These are phyloP conservation scores for Aethionema arabicum DNA, from an alignment of 345 rosid species.

Conservation along the genomic window DNA sequence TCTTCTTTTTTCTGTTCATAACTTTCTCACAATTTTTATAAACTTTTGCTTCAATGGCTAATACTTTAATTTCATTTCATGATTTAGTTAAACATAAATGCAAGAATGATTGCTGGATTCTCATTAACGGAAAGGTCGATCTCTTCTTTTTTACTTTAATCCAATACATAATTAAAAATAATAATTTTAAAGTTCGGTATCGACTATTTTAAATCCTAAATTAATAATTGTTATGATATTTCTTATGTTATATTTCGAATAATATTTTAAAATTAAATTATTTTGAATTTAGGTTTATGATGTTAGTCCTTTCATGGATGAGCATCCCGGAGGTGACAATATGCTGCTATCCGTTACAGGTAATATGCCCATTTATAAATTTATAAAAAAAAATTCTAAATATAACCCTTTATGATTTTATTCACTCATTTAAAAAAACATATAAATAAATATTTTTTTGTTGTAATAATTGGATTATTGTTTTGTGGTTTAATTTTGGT, in stretches of 20 bases:
- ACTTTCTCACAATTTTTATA: too few species aligned
- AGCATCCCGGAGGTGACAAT: constrained; percentile 91
- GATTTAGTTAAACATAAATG: constrained; percentile 57
- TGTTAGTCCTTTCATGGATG: constrained; percentile 72
- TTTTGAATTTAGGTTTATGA: constrained; percentile 61
- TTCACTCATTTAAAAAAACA: not conserved
- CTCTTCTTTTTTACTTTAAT: constrained; percentile 1
- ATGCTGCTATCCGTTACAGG: constrained; percentile 73
- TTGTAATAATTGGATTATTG: not conserved
- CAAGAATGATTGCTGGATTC: constrained; percentile 61
- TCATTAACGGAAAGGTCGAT: constrained; percentile 78
- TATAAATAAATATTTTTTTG: not conserved
- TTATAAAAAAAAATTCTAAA: too few species aligned
- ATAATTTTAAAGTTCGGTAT: too few species aligned
- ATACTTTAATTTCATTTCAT: constrained; percentile 40
- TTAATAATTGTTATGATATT: too few species aligned
- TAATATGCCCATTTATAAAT: constrained; percentile 20
- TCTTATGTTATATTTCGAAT: not conserved
- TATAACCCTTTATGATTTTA: too few species aligned
- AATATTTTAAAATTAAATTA: not conserved
- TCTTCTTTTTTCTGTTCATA: too few species aligned
- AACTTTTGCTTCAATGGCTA: constrained; percentile 31
- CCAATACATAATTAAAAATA: not conserved
- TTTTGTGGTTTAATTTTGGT: not conserved
- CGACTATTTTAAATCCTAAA: too few species aligned